phyloP scores from a whole-genome alignment of 176 grass and related monocot species.

The Dactylis glomerata region DNA sequence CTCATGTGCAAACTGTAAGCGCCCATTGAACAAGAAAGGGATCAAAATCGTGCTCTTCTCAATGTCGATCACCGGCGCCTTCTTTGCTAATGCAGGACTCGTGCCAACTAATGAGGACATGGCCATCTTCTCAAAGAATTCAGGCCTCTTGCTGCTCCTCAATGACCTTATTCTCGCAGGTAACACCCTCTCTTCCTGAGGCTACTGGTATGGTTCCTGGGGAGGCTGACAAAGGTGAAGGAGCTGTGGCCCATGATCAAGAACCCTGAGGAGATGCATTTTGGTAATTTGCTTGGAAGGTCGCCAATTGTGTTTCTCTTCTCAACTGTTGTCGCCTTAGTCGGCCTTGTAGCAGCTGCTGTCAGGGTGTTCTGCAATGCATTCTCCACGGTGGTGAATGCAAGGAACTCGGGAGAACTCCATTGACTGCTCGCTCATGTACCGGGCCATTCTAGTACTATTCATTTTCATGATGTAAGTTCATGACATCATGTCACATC shows the following conservation, averaged over 20 bases:
- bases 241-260: constrained; percentile 28
- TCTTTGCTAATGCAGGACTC: constrained; percentile 59
- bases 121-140: constrained; percentile 40
- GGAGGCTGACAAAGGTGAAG: constrained; percentile 36
- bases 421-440: constrained; percentile 43
- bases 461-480: constrained; percentile 67
- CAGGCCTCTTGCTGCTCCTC: constrained; percentile 52
- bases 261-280: constrained; percentile 28
- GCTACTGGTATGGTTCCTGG: constrained; percentile 31
- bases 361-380: constrained; percentile 29
- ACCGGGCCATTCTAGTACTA: constrained; percentile 38
- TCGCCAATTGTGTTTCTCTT: not conserved
- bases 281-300: constrained; percentile 24
- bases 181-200: constrained; percentile 51
- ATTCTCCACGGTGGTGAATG: constrained; percentile 51
- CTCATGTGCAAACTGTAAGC: constrained; percentile 21
- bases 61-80: constrained; percentile 35
- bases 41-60: constrained; percentile 47
- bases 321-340: constrained; percentile 19
- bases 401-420: constrained; percentile 52
- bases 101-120: constrained; percentile 67
- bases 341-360: constrained; percentile 17
- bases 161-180: constrained; percentile 43
- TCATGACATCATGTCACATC: not conserved
- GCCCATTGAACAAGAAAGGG: constrained; percentile 41